These are phyloP conservation scores for Cercospora sesami DNA, from an alignment of 2,329 filamentous ascomycete genomes.

Conservation along the genomic window DNA sequence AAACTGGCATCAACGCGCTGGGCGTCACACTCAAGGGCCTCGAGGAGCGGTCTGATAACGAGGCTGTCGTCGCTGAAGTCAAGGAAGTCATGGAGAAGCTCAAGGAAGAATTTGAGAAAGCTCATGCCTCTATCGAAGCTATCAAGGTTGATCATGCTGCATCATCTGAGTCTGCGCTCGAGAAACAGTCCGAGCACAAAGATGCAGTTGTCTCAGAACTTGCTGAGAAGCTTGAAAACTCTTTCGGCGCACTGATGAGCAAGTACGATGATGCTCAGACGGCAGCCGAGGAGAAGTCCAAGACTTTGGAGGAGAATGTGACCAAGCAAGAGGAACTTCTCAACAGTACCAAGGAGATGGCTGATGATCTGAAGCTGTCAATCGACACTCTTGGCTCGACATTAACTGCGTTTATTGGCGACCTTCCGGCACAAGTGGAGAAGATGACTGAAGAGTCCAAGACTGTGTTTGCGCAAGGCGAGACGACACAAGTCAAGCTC, in stretches of 20 bases:
- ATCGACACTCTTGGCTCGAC: slow-evolving; percentile 78
- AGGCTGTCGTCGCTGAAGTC: slow-evolving; percentile 48
- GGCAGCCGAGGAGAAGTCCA: slow-evolving; percentile 70
- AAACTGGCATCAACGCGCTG: slow-evolving; percentile 60
- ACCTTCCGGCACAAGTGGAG: slow-evolving; percentile 66
- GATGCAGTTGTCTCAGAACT: slow-evolving; percentile 57
- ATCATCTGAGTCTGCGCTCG: slow-evolving; percentile 54
- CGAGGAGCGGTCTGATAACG: slow-evolving; percentile 62
- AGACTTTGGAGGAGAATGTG: slow-evolving; percentile 71
- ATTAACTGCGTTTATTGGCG: slow-evolving; percentile 48
- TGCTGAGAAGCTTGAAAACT: slow-evolving; percentile 66
- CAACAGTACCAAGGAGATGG: slow-evolving; percentile 71
- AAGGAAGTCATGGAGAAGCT: slow-evolving; percentile 69
- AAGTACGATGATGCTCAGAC: slow-evolving; percentile 87
- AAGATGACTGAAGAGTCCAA: slow-evolving; percentile 86
- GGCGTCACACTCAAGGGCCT: slow-evolving; percentile 66
- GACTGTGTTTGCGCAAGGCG: slow-evolving; percentile 79
- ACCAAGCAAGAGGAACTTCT: slow-evolving; percentile 72
- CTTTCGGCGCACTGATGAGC: slow-evolving; percentile 74
- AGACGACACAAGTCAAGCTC: slow-evolving; percentile 72
- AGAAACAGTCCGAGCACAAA: slow-evolving; percentile 62
- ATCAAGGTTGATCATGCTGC: slow-evolving; percentile 76
- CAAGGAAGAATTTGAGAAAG: slow-evolving; percentile 83
- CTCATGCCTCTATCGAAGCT: slow-evolving; percentile 74
- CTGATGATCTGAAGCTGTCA: slow-evolving; percentile 82